phyloP scores from a whole-genome alignment of 2,329 filamentous ascomycete species.

The Alternaria viburni region DNA sequence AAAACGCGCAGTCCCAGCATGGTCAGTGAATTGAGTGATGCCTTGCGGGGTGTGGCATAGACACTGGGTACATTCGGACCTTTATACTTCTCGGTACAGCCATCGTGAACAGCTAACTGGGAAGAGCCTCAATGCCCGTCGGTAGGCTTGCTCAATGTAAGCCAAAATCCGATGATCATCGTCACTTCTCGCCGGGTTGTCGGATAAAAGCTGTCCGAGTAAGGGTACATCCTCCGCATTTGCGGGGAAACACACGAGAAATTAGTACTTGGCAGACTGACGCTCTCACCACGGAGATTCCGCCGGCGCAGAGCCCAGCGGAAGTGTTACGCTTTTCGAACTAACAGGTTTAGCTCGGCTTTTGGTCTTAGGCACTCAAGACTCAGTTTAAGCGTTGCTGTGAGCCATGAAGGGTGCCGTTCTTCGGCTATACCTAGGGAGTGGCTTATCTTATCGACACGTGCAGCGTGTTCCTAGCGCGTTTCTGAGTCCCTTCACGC shows the following conservation, averaged over 20 bases:
- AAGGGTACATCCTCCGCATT: conserved; percentile 11
- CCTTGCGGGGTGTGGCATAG: neutral
- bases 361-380: neutral
- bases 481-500: neutral
- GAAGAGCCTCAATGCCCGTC: conserved; percentile 8
- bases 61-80: conserved; percentile 8
- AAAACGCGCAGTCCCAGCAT: conserved; percentile 30
- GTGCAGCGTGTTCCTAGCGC: conserved; percentile 12
- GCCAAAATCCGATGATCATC: conserved; percentile 21
- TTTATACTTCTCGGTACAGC: conserved; percentile 13
- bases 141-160: conserved; percentile 22
- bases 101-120: conserved; percentile 12
- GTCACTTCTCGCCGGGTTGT: conserved; percentile 19
- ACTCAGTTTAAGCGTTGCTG: neutral
- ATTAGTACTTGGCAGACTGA: conserved; percentile 9
- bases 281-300: neutral
- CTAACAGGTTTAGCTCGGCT: neutral
- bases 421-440: neutral
- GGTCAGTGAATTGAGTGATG: conserved; percentile 1
- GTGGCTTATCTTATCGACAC: conserved; percentile 4
- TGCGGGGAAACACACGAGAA: conserved; percentile 15
- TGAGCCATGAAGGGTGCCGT: neutral
- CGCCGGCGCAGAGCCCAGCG: neutral
- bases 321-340: conserved; percentile 13
- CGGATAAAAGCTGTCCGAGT: conserved; percentile 32